Base-by-base conservation (phyloP, 108 stramenopile genomes). In the Fragilariopsis cylindrus region DNA sequence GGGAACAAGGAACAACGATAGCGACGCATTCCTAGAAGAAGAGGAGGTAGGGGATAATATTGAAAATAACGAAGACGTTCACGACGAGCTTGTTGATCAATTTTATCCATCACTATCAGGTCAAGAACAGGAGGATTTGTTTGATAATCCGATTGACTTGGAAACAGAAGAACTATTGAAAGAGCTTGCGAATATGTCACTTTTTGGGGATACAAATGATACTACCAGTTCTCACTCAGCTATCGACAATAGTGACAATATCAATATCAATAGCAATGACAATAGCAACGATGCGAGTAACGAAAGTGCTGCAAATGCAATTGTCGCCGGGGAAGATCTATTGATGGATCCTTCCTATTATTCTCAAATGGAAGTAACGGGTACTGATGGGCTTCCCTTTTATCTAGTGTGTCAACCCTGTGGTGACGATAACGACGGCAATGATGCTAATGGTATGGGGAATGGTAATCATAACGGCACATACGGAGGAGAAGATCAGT, bases 401-500 rank as follows among this genome's bases (percentile, higher is more conserved):
- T 73, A 69, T 48, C 6, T 79, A 42, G 49, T 60, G 41, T 79
- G 78, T 49, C 78, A 79, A 62, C 78, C 78, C 7, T 79, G 78
- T 44, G 53, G 52, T 44, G 54, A 52, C 18, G 65, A 66, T 48
- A 19, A 57, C 57, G n/a, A 57, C 57, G 15, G 21, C 16, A 7
- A 7, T 15, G 18, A 19, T 7, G 62, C 30, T n/a, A 64, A 9
- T n/a, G 66, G 18, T 7, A 68, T 47, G 7, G 66, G 66, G 6
- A 49, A 47, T 47, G 66, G 42, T n/a, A 48, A 68, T 49, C 8
- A 9, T 7, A 48, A 15, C 66, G 21, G 7, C 45, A 64, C 13
- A 15, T 15, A 5, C 42, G 62, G 6, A 18, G 39, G 55, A 11
- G 55, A 19, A 56, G 74, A 67, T 3, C 39, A 52, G n/a, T 69